Evolutionary conservation across 345 rosid species (phyloP).

Genomic region (Eucalyptus coolabah): DNA sequence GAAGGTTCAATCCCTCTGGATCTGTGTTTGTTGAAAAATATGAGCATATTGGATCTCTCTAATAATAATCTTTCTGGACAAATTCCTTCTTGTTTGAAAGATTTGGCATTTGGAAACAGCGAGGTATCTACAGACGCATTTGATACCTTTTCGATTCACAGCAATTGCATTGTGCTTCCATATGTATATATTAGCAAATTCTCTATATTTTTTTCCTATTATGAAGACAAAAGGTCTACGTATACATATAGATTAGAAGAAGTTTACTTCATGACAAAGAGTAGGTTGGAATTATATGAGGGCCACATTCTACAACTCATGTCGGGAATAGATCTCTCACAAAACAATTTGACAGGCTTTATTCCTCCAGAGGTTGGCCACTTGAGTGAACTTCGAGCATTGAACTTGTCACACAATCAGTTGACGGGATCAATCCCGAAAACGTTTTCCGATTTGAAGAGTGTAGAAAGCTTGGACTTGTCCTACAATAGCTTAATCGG

Average conservation of each 20-base stretch:
- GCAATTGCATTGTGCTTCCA: no score
- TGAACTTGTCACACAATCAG: no score
- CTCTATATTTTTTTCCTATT: no score
- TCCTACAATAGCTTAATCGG: neutral
- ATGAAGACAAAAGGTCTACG: no score
- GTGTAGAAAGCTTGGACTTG: neutral
- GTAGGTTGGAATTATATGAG: neutral
- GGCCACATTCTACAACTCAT: neutral
- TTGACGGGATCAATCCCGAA: neutral
- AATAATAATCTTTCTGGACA: neutral
- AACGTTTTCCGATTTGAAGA: neutral
- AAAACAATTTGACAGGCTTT: no score
- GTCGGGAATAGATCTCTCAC: neutral
- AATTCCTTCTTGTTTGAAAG: neutral
- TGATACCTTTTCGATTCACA: neutral
- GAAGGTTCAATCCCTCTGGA: neutral
- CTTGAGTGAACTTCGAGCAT: no score
- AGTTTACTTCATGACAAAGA: neutral
- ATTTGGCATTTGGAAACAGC: neutral
- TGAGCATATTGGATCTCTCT: neutral
- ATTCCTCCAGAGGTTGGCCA: no score
- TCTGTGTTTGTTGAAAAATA: neutral
- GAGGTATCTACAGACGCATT: neutral
- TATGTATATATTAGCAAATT: no score
- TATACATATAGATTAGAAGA: neutral